A percentile compares a stretch with the other conserved stretches of the same genome.
Conservation (phyloP, 257 asterid species). For the Orobanche coerulescens region DNA sequence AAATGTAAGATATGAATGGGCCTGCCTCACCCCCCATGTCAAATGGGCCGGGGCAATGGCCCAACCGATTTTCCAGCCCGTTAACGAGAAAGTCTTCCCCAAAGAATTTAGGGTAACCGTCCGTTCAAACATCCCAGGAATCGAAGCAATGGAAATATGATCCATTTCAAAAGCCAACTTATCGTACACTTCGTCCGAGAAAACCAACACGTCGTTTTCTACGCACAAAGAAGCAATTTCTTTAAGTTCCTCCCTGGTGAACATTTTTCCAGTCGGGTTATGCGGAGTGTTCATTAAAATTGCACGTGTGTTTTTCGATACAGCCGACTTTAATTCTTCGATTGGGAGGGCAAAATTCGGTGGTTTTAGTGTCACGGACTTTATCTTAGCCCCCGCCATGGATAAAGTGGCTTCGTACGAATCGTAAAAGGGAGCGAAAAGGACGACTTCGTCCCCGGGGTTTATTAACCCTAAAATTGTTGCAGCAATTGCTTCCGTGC, state of each 20-base stretch:
- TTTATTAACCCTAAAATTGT: conserved; percentile 82
- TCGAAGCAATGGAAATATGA: conserved; percentile 81
- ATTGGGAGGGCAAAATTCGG: conserved; percentile 78
- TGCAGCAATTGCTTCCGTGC: conserved; percentile 98
- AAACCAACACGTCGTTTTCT: conserved; percentile 65
- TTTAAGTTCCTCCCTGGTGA: conserved; percentile 59
- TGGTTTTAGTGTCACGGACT: conserved; percentile 58
- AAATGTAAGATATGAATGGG: conserved; percentile 79
- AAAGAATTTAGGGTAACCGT: conserved; percentile 79
- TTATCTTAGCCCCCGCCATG: conserved; percentile 90
- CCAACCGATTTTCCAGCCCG: conserved; percentile 99
- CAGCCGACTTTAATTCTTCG: conserved; percentile 57
- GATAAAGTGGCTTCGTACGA: conserved; percentile 92
- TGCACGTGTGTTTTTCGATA: conserved; percentile 77
- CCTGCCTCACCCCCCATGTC: conserved; percentile 93
- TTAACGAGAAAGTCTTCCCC: conserved; percentile 91
- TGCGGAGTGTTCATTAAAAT: conserved; percentile 87
- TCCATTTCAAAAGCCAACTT: conserved; percentile 88
- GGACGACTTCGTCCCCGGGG: conserved; percentile 87
- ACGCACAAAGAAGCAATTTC: conserved; percentile 66
- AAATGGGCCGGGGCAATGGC: conserved; percentile 88
- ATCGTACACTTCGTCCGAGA: conserved; percentile 88
- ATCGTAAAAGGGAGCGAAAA: conserved; percentile 93
- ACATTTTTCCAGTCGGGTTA: conserved; percentile 97
- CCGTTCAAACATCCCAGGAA: conserved; percentile 82